These are phyloP conservation scores for Chondrostereum purpureum DNA, from an alignment of 1,284 basidiomycete genomes.

Conservation along the genomic window DNA sequence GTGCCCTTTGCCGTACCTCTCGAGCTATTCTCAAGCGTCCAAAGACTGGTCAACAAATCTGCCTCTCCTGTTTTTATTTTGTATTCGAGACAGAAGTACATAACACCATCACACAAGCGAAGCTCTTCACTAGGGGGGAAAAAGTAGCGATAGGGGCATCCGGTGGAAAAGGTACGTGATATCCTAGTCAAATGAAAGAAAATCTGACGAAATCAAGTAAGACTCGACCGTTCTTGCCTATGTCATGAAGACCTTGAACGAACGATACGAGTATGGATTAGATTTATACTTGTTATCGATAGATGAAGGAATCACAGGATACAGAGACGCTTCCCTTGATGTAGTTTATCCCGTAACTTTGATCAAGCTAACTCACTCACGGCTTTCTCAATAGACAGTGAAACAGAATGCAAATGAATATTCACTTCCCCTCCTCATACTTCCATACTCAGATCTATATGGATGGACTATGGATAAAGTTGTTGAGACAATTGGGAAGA, in stretches of 20 bases:
- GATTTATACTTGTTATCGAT: constrained; percentile 93
- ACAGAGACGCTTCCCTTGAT: constrained; percentile 95
- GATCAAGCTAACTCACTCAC: constrained; percentile 4
- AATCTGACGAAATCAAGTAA: constrained; percentile 25
- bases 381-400: constrained; percentile 63
- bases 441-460: constrained; percentile 94
- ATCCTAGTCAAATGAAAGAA: background rate
- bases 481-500: constrained; percentile 89
- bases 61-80: constrained; percentile 91
- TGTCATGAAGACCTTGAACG: constrained; percentile 94
- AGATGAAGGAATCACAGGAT: constrained; percentile 98
- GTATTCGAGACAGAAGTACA: constrained; percentile 99
- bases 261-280: constrained; percentile 89
- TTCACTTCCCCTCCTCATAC: constrained; percentile 89
- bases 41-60: constrained; percentile 97
- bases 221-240: constrained; percentile 98
- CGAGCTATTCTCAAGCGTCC: constrained; percentile 90
- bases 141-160: constrained; percentile 96
- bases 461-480: constrained; percentile 99
- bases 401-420: constrained; percentile 97
- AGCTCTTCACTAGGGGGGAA: constrained; percentile 88
- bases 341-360: constrained; percentile 39
- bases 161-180: constrained; percentile 82
- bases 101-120: constrained; percentile 81
- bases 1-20: constrained; percentile 69